Evolutionary conservation across 345 rosid genomes (phyloP).

Genomic region (Nephelium lappaceum): DNA sequence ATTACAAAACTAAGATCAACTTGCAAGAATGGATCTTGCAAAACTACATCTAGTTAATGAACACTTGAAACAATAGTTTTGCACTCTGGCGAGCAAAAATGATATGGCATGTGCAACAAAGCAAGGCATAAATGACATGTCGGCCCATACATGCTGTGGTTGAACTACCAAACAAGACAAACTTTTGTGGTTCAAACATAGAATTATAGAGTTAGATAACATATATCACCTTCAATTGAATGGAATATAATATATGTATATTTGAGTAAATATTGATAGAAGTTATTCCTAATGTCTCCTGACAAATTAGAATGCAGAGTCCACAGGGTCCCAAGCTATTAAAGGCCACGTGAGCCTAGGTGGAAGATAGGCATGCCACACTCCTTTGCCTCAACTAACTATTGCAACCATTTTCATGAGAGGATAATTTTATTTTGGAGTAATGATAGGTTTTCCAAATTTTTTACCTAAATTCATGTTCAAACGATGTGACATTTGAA

Average conservation of each 20-base stretch:
- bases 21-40: neutral
- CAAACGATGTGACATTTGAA: no score
- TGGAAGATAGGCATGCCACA: neutral
- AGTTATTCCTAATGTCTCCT: no score
- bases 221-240: no score
- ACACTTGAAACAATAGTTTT: constrained; percentile 1
- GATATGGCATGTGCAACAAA: neutral
- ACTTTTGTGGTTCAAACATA: neutral
- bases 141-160: constrained; percentile 1
- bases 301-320: no score
- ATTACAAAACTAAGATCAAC: neutral
- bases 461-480: no score
- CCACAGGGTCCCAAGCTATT: neutral
- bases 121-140: neutral
- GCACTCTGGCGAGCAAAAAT: neutral
- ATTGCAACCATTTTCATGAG: no score
- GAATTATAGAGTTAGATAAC: neutral
- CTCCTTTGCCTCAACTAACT: no score
- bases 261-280: no score
- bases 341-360: neutral
- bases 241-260: neutral
- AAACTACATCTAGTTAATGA: neutral
- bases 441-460: no score
- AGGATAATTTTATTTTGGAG: no score
- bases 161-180: neutral